Conservation (phyloP, 495 filamentous ascomycete genomes). For the Neurospora tetraspora region DNA sequence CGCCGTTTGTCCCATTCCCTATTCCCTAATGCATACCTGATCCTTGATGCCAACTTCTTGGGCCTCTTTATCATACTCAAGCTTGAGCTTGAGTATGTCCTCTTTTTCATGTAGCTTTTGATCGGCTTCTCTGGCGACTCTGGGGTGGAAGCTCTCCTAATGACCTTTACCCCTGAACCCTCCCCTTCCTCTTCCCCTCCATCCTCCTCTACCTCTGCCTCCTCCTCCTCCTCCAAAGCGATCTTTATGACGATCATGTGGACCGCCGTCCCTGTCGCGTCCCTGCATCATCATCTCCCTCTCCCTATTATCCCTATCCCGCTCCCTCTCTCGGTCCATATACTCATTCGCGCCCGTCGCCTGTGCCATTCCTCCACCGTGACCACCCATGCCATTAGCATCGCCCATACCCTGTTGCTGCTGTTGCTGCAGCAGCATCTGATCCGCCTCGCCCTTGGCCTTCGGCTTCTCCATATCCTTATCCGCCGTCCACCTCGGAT, state of each 20-base stretch:
- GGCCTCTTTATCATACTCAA: background rate
- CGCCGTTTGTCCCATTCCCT: background rate
- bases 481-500: constrained; percentile 60
- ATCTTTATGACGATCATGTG: constrained; percentile 22
- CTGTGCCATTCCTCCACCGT: background rate
- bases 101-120: background rate
- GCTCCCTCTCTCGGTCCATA: constrained; percentile 7
- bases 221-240: constrained; percentile 23
- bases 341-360: constrained; percentile 2
- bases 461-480: constrained; percentile 62
- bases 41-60: background rate
- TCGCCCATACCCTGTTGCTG: background rate
- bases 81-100: background rate
- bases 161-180: constrained; percentile 8
- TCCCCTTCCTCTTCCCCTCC: constrained; percentile 17
- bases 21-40: background rate
- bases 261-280: constrained; percentile 22
- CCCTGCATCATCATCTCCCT: constrained; percentile 15
- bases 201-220: constrained; percentile 25
- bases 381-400: background rate
- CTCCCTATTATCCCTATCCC: constrained; percentile 9
- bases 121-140: background rate
- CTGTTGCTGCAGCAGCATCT: constrained; percentile 40
- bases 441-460: constrained; percentile 45
- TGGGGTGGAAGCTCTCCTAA: background rate